These are phyloP conservation scores for Hortaea sp. DNA, from an alignment of 2,329 filamentous ascomycete genomes.

Conservation along the genomic window DNA sequence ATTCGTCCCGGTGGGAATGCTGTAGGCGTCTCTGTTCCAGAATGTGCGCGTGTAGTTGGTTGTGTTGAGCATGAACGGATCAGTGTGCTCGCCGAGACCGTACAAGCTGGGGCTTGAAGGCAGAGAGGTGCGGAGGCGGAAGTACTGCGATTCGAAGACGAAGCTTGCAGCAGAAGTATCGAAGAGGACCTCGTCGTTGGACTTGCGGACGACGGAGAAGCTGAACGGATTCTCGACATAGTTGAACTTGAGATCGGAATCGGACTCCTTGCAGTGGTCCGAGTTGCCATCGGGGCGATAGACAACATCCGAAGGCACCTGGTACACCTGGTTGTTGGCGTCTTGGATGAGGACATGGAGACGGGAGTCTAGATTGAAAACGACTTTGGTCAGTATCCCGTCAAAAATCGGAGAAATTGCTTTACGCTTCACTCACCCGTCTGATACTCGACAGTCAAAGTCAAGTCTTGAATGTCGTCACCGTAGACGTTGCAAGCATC, in stretches of 20 bases:
- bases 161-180: slow-evolving; percentile 58
- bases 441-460: slow-evolving; percentile 52
- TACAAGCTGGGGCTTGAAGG: slow-evolving; percentile 63
- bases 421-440: slow-evolving; percentile 34
- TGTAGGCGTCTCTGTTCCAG: slow-evolving; percentile 59
- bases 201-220: slow-evolving; percentile 53
- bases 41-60: slow-evolving; percentile 53
- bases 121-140: slow-evolving; percentile 60
- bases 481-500: slow-evolving; percentile 52
- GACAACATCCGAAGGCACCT: slow-evolving; percentile 61
- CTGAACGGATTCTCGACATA: slow-evolving; percentile 52
- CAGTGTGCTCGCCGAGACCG: slow-evolving; percentile 68
- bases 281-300: slow-evolving; percentile 43
- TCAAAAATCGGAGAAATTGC: no score
- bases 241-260: slow-evolving; percentile 44
- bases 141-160: slow-evolving; percentile 69
- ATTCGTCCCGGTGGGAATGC: slow-evolving; percentile 39
- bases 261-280: slow-evolving; percentile 14
- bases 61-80: slow-evolving; percentile 33
- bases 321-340: slow-evolving; percentile 58
- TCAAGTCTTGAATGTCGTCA: slow-evolving; percentile 46
- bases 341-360: slow-evolving; percentile 50
- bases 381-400: no score
- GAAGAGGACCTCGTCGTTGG: slow-evolving; percentile 52
- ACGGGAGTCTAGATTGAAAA: slow-evolving; percentile 3